Percentiles rank a stretch among this genome's conserved stretches.
Conservation (phyloP, 2,329 filamentous ascomycete genomes). For the Piedraia hortae region DNA sequence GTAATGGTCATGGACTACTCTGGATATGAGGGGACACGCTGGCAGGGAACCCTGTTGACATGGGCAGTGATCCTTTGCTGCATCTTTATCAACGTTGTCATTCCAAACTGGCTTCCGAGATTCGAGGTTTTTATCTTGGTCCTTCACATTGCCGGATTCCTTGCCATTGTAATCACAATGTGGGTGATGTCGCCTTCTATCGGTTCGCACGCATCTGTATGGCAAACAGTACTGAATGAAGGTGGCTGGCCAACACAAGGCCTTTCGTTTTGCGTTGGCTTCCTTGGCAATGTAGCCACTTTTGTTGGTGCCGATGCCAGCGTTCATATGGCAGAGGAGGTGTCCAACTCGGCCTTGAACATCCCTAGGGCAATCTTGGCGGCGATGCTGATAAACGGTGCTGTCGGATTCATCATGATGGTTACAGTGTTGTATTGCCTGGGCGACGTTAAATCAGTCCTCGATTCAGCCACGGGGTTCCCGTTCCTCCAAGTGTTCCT, state of each 20-base stretch:
- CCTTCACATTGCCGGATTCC: conserved; percentile 25
- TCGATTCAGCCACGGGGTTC: conserved; percentile 18
- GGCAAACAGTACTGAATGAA: conserved; percentile 9
- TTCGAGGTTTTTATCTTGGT: conserved; percentile 19
- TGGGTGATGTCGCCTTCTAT: conserved; percentile 8
- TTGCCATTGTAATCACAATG: conserved; percentile 24
- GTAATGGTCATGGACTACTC: conserved; percentile 15
- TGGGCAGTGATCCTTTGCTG: conserved; percentile 15
- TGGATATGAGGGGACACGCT: conserved; percentile 12
- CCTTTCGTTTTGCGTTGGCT: conserved; percentile 12
- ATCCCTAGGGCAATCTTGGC: conserved; percentile 23
- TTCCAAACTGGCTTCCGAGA: conserved; percentile 15
- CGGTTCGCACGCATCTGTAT: conserved; percentile 8
- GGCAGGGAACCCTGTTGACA: conserved; percentile 17
- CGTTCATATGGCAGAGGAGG: conserved; percentile 24
- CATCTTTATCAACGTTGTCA: conserved; percentile 21
- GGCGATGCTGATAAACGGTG: conserved; percentile 21
- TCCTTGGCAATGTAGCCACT: conserved; percentile 13
- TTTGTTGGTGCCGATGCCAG: conserved; percentile 17
- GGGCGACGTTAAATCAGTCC: conserved; percentile 15
- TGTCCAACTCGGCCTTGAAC: conserved; percentile 20
- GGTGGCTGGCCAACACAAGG: conserved; percentile 13
- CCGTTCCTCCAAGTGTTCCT: conserved; percentile 25
- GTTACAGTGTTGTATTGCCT: conserved; percentile 20
- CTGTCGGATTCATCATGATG: conserved; percentile 19